Evolutionary conservation across 257 asterid species (phyloP).

Genomic region (Datura wrightii): DNA sequence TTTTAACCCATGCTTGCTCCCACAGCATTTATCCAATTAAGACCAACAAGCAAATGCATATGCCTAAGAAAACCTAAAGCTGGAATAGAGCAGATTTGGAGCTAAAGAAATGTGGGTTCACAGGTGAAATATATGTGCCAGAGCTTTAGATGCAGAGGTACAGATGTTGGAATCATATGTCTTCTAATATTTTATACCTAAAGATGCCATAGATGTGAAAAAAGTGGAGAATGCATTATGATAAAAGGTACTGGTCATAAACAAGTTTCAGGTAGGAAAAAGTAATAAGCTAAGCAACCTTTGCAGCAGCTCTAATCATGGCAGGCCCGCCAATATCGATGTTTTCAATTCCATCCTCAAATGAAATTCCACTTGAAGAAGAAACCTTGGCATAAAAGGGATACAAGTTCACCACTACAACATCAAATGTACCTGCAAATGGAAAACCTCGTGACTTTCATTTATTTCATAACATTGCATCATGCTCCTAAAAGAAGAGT

Average conservation of each 20-base stretch:
- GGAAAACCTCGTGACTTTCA: slow-evolving; percentile 14
- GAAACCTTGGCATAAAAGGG: slow-evolving; percentile 92
- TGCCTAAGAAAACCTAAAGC: neutral
- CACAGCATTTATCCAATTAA: slow-evolving; percentile 1
- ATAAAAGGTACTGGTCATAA: neutral
- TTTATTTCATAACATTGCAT: neutral
- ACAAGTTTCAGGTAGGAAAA: neutral
- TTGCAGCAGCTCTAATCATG: slow-evolving; percentile 99
- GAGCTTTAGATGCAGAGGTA: neutral
- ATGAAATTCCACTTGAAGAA: slow-evolving; percentile 74
- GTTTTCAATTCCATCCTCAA: slow-evolving; percentile 95
- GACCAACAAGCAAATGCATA: neutral
- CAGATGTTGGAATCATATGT: neutral
- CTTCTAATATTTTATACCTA: neutral
- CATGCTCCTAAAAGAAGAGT: neutral
- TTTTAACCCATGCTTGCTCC: neutral
- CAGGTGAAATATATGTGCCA: neutral
- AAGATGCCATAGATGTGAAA: neutral
- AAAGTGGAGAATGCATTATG: neutral
- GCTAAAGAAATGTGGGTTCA: slow-evolving; percentile 18
- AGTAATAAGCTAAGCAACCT: slow-evolving; percentile 51
- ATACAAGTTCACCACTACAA: slow-evolving; percentile 94
- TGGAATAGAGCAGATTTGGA: neutral
- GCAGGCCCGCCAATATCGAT: slow-evolving; percentile 99
- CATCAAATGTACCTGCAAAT: slow-evolving; percentile 85